These are phyloP conservation scores for Ganoderma leucocontextum DNA, from an alignment of 1,284 basidiomycete genomes.

Conservation along the genomic window DNA sequence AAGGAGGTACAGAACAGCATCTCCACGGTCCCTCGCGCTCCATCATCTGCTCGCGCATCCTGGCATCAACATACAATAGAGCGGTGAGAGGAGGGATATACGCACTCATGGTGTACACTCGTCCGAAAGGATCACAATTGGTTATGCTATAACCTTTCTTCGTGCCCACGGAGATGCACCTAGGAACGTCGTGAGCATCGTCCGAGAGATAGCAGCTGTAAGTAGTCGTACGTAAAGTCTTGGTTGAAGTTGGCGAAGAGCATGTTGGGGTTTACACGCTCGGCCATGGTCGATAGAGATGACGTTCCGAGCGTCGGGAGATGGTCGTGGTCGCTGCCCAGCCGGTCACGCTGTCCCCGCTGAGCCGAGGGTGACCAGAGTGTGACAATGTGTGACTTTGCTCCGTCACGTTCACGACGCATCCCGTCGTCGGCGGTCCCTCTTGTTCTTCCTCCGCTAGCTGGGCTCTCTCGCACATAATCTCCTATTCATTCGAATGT, in stretches of 20 bases:
- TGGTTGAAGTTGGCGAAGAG: conserved; percentile 90
- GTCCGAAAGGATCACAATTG: conserved; percentile 97
- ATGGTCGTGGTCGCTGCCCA: conserved; percentile 24
- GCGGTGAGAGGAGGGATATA: conserved; percentile 29
- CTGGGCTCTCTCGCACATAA: not conserved
- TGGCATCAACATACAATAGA: conserved; percentile 3
- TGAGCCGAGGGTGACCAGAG: conserved; percentile 9
- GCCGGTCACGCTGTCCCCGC: conserved; percentile 11
- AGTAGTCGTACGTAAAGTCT: conserved; percentile 76
- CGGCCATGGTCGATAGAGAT: conserved; percentile 38
- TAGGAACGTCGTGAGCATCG: conserved; percentile 13
- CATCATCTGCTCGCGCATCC: conserved; percentile 69
- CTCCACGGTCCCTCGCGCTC: conserved; percentile 94
- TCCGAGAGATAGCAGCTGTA: not conserved
- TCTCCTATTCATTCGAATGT: not conserved
- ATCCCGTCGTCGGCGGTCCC: too few relatives aligned
- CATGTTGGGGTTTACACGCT: conserved; percentile 61
- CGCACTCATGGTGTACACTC: conserved; percentile 94
- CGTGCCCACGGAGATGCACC: conserved; percentile 73
- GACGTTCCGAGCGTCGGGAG: not conserved
- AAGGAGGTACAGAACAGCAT: conserved; percentile 99
- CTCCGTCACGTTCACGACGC: too few relatives aligned
- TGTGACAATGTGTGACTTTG: conserved; percentile 14
- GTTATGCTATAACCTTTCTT: conserved; percentile 96
- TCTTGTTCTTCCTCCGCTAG: not conserved